Evolutionary conservation across 139 green algal species (phyloP), one percentile per base, ranked within the genome.

Genomic region (Micractinium conductrix): DNA sequence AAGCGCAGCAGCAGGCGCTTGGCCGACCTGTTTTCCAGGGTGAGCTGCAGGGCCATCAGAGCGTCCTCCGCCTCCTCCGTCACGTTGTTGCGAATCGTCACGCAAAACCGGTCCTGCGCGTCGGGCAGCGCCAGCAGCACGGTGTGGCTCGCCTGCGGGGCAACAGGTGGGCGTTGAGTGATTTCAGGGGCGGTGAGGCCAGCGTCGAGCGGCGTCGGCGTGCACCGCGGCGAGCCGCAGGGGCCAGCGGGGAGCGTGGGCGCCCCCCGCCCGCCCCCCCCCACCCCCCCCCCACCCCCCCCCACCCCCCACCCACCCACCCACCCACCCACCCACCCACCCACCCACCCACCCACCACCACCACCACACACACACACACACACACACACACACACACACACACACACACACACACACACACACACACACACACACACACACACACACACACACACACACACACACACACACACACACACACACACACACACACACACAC

Each of bases 1-100:
- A 80, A 48, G 30, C 45, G 45, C 45, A 80, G 74, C 74, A 80
- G 33, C 43, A 78, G 43, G 26, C 48, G 67, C 45, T 80, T 80
- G 3, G 48, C 45, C 35, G 74, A 65, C 5, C n/a, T 80, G 74
- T 80, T 80, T n/a, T 48, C 37, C 14, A 80, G 10, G 1, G 74
- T 68, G 7, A 80, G 45, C 43, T 78, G 71, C 71, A 40, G n/a
- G 7, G 65, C 65, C 65, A 44, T 72, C 33, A 26, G 10, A 7
- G 12, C 37, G 35, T 72, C 43, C 24, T 60, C 43, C 26, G 45
- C 43, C 28, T 30, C 16, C 43, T 42, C 26, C 44, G n/a, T 17
- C 10, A 42, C 30, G 30, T 48, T n/a, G 35, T 16, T 72, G 12
- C 35, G n/a, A 26, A 72, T 5, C 1, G 65, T 38, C 24, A 72